A percentile compares a stretch with the other conserved stretches of the same genome.
Conservation (phyloP, 2,329 filamentous ascomycete species). For the Pleomassaria siparia region DNA sequence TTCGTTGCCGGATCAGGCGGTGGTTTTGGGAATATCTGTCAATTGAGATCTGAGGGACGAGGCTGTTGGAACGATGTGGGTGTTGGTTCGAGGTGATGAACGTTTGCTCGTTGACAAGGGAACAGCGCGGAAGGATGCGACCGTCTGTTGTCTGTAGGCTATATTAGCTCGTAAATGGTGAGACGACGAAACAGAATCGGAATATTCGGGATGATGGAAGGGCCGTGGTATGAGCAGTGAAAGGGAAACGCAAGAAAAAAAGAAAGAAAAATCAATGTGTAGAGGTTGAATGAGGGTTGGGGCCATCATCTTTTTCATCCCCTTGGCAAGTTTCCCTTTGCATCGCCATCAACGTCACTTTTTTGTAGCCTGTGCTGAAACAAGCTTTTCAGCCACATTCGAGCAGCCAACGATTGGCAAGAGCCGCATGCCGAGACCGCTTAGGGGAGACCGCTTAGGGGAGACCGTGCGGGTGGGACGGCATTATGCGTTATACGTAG, state of each 20-base stretch:
- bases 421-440: conserved; percentile 6
- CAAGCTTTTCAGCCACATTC: conserved; percentile 17
- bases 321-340: conserved; percentile 9
- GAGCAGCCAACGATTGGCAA: conserved; percentile 5
- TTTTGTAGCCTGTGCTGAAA: background rate
- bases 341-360: conserved; percentile 16
- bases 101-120: too few species aligned
- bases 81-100: background rate
- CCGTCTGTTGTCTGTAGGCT: too few species aligned
- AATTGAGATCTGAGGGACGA: background rate
- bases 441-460: conserved; percentile 1
- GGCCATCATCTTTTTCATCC: background rate
- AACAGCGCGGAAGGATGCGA: too few species aligned
- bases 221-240: background rate
- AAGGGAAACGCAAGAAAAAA: background rate
- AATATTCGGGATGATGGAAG: background rate
- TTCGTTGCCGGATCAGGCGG: background rate
- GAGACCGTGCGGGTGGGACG: background rate
- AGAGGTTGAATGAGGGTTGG: background rate
- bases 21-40: too few species aligned
- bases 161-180: too few species aligned
- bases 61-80: background rate
- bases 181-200: too few species aligned
- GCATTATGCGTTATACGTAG: conserved; percentile 1
- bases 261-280: background rate